Evolutionary conservation across 176 grass and related monocot species (phyloP), one percentile per base, ranked within the genome.

Genomic region (Triticum dicoccoides): DNA sequence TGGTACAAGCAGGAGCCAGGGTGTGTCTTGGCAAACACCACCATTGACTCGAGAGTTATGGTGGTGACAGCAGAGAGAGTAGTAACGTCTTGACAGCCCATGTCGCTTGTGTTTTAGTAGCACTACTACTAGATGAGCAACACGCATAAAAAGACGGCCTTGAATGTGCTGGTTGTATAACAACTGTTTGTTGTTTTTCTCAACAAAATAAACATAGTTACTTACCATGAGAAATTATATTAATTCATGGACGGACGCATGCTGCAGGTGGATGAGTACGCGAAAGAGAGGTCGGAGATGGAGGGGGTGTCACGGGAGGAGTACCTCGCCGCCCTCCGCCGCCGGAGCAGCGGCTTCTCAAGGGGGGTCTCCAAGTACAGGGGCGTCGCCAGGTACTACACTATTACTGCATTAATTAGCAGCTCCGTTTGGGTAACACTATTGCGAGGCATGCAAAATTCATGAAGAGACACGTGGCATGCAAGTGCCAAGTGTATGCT

Each of bases 351-450:
- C 35, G 97, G 97, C 34, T 99, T 99, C 89, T 96, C 97, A 14
- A 94, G 97, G 69, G 97, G 94, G 3, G 94, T 99, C 52, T 99
- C 97, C 62, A 99, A 96, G 87, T 99, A 96, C 88, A 86, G 97
- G 72, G 97, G 97, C 27, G 97, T 99, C 21, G 97, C 97, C 82
- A 99, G 97, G 97, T 98, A 83, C 41, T 3, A 41, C 2, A 13
- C 23, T 11, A 4, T 2, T 15, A 42, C 61, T 44, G 8, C 41
- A 73, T 9, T 47, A 0, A 41, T 47, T 47, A 39, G 9, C 37
- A 7, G 66, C 66, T 18, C 65, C 32, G 14, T 37, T 69, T 20
- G 18, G 32, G 29, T 67, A 14, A 44, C 18, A 13, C 54, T 35
- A 33, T 69, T 69, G 13, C 3, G 0, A 20, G 54, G 0, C 3